phyloP scores from a whole-genome alignment of 139 green algal species.

The Parachlorella kessleri region DNA sequence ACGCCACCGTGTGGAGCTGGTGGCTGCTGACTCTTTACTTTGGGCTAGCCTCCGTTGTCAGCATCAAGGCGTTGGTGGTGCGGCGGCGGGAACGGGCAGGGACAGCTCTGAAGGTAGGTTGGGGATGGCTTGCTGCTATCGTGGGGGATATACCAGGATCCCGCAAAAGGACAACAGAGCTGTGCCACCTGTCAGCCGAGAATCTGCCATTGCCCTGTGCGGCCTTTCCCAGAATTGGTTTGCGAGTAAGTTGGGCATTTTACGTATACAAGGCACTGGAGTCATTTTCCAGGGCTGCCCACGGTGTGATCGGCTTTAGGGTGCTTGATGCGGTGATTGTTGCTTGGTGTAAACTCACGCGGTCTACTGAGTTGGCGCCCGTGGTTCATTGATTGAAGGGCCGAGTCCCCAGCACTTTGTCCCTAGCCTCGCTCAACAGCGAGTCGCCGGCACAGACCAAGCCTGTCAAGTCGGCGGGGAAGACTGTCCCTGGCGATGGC shows the following conservation, averaged over 20 bases:
- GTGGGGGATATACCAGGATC: no score
- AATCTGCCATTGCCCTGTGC: not conserved
- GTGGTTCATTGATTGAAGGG: not conserved
- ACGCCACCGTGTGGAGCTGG: conserved; percentile 1
- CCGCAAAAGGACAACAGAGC: not conserved
- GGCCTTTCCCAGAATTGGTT: no score
- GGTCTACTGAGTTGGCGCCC: not conserved
- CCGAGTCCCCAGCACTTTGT: not conserved
- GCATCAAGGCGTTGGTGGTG: not conserved
- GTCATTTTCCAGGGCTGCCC: no score
- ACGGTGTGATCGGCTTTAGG: no score
- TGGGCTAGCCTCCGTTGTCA: not conserved
- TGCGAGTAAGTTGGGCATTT: no score
- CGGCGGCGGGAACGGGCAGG: not conserved
- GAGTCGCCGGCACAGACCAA: not conserved
- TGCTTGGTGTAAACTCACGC: no score
- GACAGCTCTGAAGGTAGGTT: not conserved
- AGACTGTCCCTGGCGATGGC: no score
- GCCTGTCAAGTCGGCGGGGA: not conserved
- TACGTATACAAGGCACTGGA: no score
- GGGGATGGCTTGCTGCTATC: no score
- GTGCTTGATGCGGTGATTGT: no score
- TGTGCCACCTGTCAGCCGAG: not conserved
- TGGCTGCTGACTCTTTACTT: not conserved
- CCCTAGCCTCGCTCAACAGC: not conserved